These are phyloP conservation scores for Lumnitzera littorea DNA, from an alignment of 345 rosid genomes.

Conservation along the genomic window DNA sequence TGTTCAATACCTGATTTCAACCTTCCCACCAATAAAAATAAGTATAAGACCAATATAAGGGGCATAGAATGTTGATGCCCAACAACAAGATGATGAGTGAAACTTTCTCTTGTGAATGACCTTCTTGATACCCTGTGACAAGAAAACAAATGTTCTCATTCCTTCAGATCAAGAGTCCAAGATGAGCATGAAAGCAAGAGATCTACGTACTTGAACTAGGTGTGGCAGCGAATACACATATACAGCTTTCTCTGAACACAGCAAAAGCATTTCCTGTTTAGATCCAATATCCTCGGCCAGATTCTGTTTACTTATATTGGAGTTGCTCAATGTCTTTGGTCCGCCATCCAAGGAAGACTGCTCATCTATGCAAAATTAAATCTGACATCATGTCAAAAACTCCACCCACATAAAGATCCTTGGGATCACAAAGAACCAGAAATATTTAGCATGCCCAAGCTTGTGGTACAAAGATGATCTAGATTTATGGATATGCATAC, in stretches of 20 bases:
- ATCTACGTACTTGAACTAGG: conserved; percentile 49
- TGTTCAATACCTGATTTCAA: conserved; percentile 69
- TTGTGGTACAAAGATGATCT: too few relatives aligned
- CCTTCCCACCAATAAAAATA: conserved; percentile 48
- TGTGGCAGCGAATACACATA: conserved; percentile 69
- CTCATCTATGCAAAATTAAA: conserved; percentile 30
- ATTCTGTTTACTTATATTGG: conserved; percentile 24
- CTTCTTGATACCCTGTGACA: conserved; percentile 68
- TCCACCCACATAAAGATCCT: background rate
- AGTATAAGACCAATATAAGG: conserved; percentile 71
- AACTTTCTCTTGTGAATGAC: conserved; percentile 80
- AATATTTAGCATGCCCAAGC: too few relatives aligned
- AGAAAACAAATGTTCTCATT: background rate
- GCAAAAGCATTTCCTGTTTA: conserved; percentile 49
- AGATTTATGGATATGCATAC: conserved; percentile 21
- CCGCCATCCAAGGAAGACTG: conserved; percentile 30
- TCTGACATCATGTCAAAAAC: background rate
- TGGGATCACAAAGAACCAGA: too few relatives aligned
- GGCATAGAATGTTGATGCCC: conserved; percentile 64
- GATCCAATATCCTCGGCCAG: conserved; percentile 31
- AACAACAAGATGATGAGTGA: conserved; percentile 56
- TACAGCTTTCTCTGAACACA: conserved; percentile 82
- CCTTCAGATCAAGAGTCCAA: background rate
- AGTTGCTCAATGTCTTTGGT: conserved; percentile 18
- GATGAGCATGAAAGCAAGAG: background rate